Evolutionary conservation across 2,329 filamentous ascomycete genomes (phyloP).

Genomic region (Claviceps quebecensis): DNA sequence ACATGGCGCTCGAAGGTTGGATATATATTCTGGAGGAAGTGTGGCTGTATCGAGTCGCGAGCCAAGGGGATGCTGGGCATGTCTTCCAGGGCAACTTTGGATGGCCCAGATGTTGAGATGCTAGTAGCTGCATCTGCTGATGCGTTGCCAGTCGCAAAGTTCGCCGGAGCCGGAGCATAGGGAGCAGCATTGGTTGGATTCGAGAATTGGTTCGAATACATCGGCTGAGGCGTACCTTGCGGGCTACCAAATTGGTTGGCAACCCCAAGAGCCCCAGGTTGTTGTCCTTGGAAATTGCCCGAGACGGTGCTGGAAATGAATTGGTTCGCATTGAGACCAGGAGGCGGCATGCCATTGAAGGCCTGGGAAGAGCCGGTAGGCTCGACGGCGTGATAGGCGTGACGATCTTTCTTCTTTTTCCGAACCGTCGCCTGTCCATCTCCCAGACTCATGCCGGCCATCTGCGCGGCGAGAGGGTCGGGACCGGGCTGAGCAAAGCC

Average conservation of each 20-base stretch:
- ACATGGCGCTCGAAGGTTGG: conserved; percentile 91
- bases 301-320: conserved; percentile 23
- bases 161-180: conserved; percentile 15
- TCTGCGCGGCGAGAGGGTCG: conserved; percentile 52
- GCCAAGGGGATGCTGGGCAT: conserved; percentile 82
- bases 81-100: conserved; percentile 73
- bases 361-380: conserved; percentile 52
- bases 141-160: conserved; percentile 12
- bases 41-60: conserved; percentile 67
- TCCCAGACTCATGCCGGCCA: conserved; percentile 62
- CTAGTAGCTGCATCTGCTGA: conserved; percentile 18
- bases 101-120: conserved; percentile 19
- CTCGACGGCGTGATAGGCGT: conserved; percentile 81
- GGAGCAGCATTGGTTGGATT: conserved; percentile 35
- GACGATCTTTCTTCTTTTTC: conserved; percentile 86
- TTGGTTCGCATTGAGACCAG: conserved; percentile 32
- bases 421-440: conserved; percentile 34
- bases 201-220: conserved; percentile 42
- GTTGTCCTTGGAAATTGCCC: conserved; percentile 10
- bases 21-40: conserved; percentile 79
- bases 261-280: conserved; percentile 15
- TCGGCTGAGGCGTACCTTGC: conserved; percentile 27
- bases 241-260: conserved; percentile 33
- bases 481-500: conserved; percentile 20
- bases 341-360: conserved; percentile 53